Conservation (phyloP, 2,329 filamentous ascomycete species). For the Phyllosticta capitalensis region DNA sequence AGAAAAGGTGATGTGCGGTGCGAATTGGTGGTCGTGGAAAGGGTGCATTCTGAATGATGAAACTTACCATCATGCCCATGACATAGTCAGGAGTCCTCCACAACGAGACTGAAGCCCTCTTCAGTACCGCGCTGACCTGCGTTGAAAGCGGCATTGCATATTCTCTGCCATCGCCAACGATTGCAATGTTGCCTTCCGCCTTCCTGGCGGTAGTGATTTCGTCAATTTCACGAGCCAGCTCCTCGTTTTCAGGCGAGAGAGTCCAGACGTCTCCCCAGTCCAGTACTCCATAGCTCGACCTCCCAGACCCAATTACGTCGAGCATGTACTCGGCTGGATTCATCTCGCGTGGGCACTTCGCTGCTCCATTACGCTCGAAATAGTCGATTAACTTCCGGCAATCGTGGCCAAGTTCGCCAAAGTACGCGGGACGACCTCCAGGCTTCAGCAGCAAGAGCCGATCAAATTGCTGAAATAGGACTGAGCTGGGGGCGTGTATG, state of each 20-base stretch:
- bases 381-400: constrained; percentile 37
- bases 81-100: constrained; percentile 60
- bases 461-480: constrained; percentile 59
- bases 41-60: too few species aligned
- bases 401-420: constrained; percentile 46
- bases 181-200: constrained; percentile 23
- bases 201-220: constrained; percentile 27
- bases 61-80: constrained; percentile 47
- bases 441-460: constrained; percentile 54
- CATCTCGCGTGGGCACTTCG: constrained; percentile 40
- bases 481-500: constrained; percentile 60
- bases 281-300: constrained; percentile 34
- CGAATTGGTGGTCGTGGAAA: too few species aligned
- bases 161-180: constrained; percentile 33
- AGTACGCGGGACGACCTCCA: constrained; percentile 58
- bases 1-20: too few species aligned
- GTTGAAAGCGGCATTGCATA: constrained; percentile 36
- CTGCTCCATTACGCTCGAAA: constrained; percentile 44
- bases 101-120: constrained; percentile 47
- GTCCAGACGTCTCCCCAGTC: constrained; percentile 40
- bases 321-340: constrained; percentile 49
- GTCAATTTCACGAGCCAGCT: constrained; percentile 32
- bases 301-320: constrained; percentile 35
- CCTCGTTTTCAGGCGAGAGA: constrained; percentile 29
- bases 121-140: constrained; percentile 33